Base-by-base conservation (phyloP, 208 protist species). In the Trypanosoma grayi region DNA sequence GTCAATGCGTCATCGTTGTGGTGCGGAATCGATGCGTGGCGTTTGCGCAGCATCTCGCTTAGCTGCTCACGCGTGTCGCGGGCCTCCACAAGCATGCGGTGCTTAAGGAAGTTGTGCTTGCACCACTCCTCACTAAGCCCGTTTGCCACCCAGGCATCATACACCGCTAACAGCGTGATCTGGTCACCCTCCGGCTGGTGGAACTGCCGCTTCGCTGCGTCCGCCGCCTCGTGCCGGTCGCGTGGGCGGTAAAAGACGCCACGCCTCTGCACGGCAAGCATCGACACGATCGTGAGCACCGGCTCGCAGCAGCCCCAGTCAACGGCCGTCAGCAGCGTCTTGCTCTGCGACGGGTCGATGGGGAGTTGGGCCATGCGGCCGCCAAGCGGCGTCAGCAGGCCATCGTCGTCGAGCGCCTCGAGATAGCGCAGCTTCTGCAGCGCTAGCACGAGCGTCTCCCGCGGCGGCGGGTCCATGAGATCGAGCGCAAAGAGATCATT, bases 331-430 rank as follows among this genome's bases (percentile, higher is more conserved):
- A 99, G 97, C 1, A 99, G 83, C 61, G 98, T 98, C 81, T 99
- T 99, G 48, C 96, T 97, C 48, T 99, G 82, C 28, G 85, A 97
- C 14, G 98, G 98, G 61, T 99, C 98, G 33, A 99, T 91, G 30
- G 98, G 98, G 50, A 99, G 98, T 77, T 99, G 93, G 24, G 98
- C 98, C 98, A 99, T 99, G 60, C 96, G 93, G 55, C 97, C 86
- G n/a, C 98, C 98, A 5, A 99, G 79, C 18, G 87, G 79, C 6
- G 98, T 99, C 11, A 99, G 85, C 27, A 99, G 59, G 9, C 98
- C 98, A 44, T 99, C 98, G 41, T 99, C 98, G 66, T 99, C 98
- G 2, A 99, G 81, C 4, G 98, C 98, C 57, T 96, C 97, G 22
- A 99, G 88, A 34, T 93, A 97, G 53, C 98, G 97, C 67, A 95